Evolutionary conservation across 2,329 filamentous ascomycete genomes (phyloP).

Genomic region (Intubia oerlemansii): DNA sequence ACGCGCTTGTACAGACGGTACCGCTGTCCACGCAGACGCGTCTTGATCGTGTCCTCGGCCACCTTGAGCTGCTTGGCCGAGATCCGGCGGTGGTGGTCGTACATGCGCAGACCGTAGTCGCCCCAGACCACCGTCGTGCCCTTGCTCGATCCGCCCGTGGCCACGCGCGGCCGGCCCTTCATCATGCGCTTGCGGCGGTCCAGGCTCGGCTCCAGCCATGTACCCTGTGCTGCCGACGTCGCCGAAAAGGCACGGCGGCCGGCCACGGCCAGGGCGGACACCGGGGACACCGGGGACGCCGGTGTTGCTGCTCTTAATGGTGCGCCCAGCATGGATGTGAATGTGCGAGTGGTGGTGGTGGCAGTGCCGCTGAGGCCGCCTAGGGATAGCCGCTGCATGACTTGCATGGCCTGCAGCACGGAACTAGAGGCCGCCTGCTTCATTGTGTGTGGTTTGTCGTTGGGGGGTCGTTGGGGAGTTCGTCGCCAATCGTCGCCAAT

Average conservation of each 20-base stretch:
- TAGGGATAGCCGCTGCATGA: constrained; percentile 27
- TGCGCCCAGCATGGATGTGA: constrained; percentile 1
- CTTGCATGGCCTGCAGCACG: too few species aligned
- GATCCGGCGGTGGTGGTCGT: constrained; percentile 80
- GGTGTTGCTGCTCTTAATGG: not conserved
- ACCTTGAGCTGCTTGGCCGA: constrained; percentile 71
- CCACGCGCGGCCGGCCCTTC: constrained; percentile 72
- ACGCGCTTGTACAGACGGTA: constrained; percentile 86
- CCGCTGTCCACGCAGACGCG: constrained; percentile 69
- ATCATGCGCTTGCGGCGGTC: constrained; percentile 70
- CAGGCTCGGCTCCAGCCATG: constrained; percentile 65
- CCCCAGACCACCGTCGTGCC: constrained; percentile 94
- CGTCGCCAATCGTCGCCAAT: too few species aligned
- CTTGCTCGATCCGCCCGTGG: constrained; percentile 75
- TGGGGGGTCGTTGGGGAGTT: too few species aligned
- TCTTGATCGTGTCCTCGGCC: constrained; percentile 85
- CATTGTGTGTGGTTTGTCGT: too few species aligned
- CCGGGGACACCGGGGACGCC: constrained; percentile 5
- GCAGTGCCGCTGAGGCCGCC: constrained; percentile 6
- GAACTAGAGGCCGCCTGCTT: too few species aligned
- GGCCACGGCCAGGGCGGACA: constrained; percentile 11
- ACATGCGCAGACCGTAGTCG: constrained; percentile 85
- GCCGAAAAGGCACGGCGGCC: constrained; percentile 49
- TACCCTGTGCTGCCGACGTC: constrained; percentile 34
- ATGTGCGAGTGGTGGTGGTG: constrained; percentile 2